Conservation (phyloP, 192 early-diverging fungal species). For the Phlyctochytrium bullatum region DNA sequence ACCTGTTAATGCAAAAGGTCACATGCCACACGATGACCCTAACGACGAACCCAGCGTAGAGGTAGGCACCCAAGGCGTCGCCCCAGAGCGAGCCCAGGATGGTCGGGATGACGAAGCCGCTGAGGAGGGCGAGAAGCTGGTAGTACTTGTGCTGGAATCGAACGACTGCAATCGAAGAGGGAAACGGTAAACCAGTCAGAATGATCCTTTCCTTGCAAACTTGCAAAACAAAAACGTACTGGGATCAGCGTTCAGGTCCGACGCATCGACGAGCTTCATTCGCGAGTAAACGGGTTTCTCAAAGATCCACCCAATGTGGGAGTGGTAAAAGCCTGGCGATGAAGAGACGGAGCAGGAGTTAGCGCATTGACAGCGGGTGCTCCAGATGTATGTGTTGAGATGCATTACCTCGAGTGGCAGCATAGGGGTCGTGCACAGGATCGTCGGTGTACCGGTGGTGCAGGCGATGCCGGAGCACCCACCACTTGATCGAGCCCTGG, state of each 20-base stretch:
- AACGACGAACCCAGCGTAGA: constrained; percentile 36
- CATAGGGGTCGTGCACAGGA: constrained; percentile 40
- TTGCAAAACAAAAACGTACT: constrained; percentile 11
- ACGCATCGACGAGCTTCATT: constrained; percentile 36
- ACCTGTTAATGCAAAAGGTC: constrained; percentile 47
- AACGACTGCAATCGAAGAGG: constrained; percentile 21
- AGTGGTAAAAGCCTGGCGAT: constrained; percentile 37
- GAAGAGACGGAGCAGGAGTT: no score
- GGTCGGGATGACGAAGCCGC: constrained; percentile 30
- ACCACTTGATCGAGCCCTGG: constrained; percentile 45
- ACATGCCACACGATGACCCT: constrained; percentile 42
- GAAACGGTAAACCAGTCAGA: not conserved
- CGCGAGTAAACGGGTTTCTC: constrained; percentile 33
- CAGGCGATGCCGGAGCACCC: constrained; percentile 38
- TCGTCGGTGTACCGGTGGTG: constrained; percentile 48
- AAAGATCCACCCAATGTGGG: constrained; percentile 49
- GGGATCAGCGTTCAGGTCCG: constrained; percentile 33
- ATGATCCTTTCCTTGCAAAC: not conserved
- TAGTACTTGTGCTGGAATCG: constrained; percentile 42
- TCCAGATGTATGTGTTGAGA: no score
- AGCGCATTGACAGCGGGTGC: no score
- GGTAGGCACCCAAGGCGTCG: constrained; percentile 44
- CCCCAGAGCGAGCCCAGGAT: constrained; percentile 30
- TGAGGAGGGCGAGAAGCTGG: constrained; percentile 23
- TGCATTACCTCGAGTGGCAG: constrained; percentile 27